Evolutionary conservation across 208 protist species (phyloP).

Genomic region (Acanthamoeba rhysodes): DNA sequence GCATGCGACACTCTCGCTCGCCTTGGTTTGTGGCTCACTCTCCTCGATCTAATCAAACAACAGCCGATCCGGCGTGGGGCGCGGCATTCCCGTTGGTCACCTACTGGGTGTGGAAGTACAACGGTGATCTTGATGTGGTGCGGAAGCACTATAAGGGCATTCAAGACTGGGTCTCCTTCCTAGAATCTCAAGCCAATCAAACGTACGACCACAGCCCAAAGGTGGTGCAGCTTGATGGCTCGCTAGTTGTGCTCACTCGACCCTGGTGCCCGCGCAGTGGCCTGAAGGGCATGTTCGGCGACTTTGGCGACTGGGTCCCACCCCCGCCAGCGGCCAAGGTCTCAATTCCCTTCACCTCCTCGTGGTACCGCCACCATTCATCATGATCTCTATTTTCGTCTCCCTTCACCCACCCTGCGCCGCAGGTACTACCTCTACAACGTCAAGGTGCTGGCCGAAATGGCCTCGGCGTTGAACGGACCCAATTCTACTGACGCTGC

Average conservation of each 20-base stretch:
- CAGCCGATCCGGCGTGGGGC: conserved; percentile 81
- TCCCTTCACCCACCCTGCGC: background rate
- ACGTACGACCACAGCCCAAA: background rate
- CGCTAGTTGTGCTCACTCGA: background rate
- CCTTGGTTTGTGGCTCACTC: background rate
- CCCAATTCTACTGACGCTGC: background rate
- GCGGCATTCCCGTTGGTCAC: conserved; percentile 72
- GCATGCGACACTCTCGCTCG: background rate
- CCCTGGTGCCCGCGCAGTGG: conserved; percentile 27
- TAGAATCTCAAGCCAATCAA: background rate
- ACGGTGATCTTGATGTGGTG: background rate
- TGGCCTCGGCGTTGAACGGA: background rate
- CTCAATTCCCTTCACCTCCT: conserved; percentile 40
- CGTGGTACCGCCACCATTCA: background rate
- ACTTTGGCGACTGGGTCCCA: conserved; percentile 77
- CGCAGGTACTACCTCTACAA: conserved; percentile 46
- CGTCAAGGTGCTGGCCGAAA: conserved; percentile 10
- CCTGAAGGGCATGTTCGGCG: conserved; percentile 57
- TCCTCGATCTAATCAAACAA: too few species aligned
- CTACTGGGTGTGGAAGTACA: conserved; percentile 31
- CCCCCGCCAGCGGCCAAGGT: conserved; percentile 55
- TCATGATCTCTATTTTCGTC: too few species aligned
- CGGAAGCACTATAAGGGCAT: conserved; percentile 11
- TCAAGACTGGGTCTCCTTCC: background rate
- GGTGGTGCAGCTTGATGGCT: background rate